Evolutionary conservation across 2,329 filamentous ascomycete species (phyloP).

Genomic region (Apiospora aurea): DNA sequence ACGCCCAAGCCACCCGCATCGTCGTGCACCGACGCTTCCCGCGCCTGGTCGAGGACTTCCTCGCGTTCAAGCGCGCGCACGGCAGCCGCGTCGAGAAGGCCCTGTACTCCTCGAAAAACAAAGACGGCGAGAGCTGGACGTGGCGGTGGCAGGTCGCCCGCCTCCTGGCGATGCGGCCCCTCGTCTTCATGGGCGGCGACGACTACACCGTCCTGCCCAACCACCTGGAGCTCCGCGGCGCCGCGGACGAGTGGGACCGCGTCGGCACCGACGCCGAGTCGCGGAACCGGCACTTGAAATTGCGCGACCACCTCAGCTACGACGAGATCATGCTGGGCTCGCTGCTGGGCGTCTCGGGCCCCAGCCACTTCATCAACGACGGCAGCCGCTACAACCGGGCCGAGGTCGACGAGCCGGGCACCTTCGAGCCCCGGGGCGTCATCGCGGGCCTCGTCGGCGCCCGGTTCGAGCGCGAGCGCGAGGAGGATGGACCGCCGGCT

Average conservation of each 20-base stretch:
- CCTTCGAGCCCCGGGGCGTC: constrained; percentile 39
- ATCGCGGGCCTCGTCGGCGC: constrained; percentile 44
- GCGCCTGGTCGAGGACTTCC: constrained; percentile 36
- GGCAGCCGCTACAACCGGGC: constrained; percentile 37
- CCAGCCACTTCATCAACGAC: constrained; percentile 42
- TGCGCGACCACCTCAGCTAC: constrained; percentile 42
- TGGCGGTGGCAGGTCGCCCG: constrained; percentile 36
- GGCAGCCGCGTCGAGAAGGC: constrained; percentile 35
- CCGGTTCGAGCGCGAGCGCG: constrained; percentile 37
- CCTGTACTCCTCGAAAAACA: constrained; percentile 29
- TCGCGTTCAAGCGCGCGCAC: constrained; percentile 38
- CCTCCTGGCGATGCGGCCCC: constrained; percentile 37
- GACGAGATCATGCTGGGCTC: constrained; percentile 45
- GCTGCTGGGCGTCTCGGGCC: constrained; percentile 40
- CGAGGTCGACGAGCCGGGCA: constrained; percentile 22
- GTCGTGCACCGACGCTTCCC: constrained; percentile 38
- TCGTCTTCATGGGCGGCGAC: constrained; percentile 33
- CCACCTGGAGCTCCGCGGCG: constrained; percentile 22
- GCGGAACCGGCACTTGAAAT: constrained; percentile 29
- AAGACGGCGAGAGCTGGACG: constrained; percentile 30
- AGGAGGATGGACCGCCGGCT: constrained; percentile 39
- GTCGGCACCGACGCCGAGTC: constrained; percentile 36
- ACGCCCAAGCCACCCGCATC: constrained; percentile 38
- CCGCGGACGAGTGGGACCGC: constrained; percentile 36
- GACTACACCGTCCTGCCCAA: constrained; percentile 38